A percentile compares a stretch with the other conserved stretches of the same genome.
Evolutionary conservation across 768 basidiomycete species (phyloP).

Genomic region (Amanita thiersii): DNA sequence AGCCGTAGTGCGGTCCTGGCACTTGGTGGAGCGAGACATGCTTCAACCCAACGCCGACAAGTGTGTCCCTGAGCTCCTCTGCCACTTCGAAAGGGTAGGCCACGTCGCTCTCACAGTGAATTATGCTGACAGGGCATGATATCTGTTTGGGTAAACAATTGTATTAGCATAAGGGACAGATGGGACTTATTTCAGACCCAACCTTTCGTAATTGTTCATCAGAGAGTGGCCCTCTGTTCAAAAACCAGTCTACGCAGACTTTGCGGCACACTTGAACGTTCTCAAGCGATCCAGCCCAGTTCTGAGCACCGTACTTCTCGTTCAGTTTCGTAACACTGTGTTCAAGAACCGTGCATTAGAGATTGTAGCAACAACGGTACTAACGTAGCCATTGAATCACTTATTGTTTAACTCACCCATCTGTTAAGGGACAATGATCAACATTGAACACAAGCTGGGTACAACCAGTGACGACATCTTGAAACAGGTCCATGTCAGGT

Average conservation of each 20-base stretch:
- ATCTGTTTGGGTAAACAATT: slow-evolving; percentile 12
- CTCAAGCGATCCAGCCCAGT: too few relatives aligned
- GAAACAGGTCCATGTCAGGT: slow-evolving; percentile 12
- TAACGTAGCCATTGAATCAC: too few relatives aligned
- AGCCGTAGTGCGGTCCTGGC: slow-evolving; percentile 21
- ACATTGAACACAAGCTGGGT: slow-evolving; percentile 16
- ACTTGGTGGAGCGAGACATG: slow-evolving; percentile 16
- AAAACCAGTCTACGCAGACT: too few relatives aligned
- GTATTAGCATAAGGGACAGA: not conserved
- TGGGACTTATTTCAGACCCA: slow-evolving; percentile 15
- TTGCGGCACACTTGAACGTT: too few relatives aligned
- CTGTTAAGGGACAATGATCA: too few relatives aligned
- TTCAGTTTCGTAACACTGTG: too few relatives aligned
- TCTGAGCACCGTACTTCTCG: too few relatives aligned
- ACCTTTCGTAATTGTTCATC: slow-evolving; percentile 11
- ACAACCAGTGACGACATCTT: slow-evolving; percentile 15
- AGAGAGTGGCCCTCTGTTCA: slow-evolving; percentile 12
- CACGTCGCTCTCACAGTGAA: slow-evolving; percentile 22
- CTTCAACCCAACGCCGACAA: slow-evolving; percentile 15
- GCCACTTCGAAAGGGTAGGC: slow-evolving; percentile 19
- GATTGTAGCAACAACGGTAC: too few relatives aligned
- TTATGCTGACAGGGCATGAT: slow-evolving; percentile 19
- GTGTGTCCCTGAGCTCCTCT: slow-evolving; percentile 12
- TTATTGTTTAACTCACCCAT: too few relatives aligned
- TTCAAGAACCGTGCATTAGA: too few relatives aligned